Percentiles rank a stretch among this genome's conserved stretches.
Conservation (phyloP, 352 stramenopile species). For the Phytophthora pseudosyringae region DNA sequence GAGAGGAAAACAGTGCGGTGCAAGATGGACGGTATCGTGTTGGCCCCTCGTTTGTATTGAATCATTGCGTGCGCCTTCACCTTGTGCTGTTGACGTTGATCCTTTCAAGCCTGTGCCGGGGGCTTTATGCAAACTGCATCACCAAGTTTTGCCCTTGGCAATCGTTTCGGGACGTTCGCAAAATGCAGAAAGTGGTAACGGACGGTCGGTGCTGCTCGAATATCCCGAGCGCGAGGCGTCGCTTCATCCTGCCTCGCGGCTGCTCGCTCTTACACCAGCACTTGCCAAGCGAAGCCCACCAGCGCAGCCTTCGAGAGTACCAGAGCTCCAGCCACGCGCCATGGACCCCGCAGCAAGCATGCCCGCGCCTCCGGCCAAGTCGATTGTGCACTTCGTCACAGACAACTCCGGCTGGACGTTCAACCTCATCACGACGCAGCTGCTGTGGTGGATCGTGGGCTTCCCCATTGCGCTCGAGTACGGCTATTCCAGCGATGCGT, state of each 20-base stretch:
- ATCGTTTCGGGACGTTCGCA: neutral
- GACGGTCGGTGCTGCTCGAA: neutral
- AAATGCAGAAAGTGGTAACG: constrained; percentile 27
- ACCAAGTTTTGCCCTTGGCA: constrained; percentile 5
- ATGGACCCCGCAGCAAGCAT: constrained; percentile 30
- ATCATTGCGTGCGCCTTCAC: neutral
- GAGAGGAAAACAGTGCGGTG: constrained; percentile 20
- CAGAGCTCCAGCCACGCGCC: constrained; percentile 4
- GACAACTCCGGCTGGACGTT: constrained; percentile 88
- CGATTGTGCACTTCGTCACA: constrained; percentile 63
- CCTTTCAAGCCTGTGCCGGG: neutral
- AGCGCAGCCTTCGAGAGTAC: neutral
- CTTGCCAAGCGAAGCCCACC: constrained; percentile 12
- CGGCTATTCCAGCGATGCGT: constrained; percentile 80
- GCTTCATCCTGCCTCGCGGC: constrained; percentile 8
- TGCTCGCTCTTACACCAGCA: constrained; percentile 11
- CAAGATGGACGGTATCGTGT: constrained; percentile 27
- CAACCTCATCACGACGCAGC: constrained; percentile 82
- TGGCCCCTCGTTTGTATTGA: neutral
- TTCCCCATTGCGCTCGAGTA: constrained; percentile 81
- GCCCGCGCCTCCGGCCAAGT: constrained; percentile 30
- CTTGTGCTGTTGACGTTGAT: constrained; percentile 1
- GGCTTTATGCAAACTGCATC: constrained; percentile 1
- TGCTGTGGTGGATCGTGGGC: constrained; percentile 85
- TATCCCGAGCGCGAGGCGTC: constrained; percentile 20